Conservation (phyloP, 176 grass and related monocot species). For the Coix lacrymajobi region DNA sequence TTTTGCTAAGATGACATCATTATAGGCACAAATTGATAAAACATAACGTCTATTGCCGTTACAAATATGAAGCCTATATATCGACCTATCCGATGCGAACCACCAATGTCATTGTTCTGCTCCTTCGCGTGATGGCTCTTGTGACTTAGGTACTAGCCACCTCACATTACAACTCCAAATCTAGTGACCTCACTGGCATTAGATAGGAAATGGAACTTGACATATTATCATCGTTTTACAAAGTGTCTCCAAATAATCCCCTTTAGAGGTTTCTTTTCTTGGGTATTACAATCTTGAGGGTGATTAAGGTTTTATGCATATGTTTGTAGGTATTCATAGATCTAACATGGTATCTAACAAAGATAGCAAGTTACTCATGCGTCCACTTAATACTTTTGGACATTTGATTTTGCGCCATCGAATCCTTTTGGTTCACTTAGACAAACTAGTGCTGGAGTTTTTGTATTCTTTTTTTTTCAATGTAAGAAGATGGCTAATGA, state of each 20-base stretch:
- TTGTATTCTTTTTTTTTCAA: neutral
- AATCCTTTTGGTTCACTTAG: neutral
- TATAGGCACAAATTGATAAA: too few species aligned
- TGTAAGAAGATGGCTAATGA: neutral
- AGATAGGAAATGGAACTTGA: neutral
- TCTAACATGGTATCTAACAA: neutral
- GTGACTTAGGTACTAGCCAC: neutral
- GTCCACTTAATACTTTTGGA: neutral
- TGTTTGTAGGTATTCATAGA: neutral
- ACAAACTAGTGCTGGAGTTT: neutral
- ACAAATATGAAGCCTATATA: neutral
- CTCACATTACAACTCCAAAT: neutral
- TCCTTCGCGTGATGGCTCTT: neutral
- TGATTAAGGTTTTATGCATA: neutral
- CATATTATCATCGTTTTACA: neutral
- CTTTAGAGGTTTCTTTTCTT: neutral
- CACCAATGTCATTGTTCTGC: neutral
- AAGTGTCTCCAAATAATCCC: neutral
- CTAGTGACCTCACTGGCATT: neutral
- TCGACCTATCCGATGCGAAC: neutral
- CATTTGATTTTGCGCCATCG: neutral
- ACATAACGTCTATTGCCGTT: neutral
- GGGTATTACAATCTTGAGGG: neutral
- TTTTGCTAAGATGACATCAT: too few species aligned
- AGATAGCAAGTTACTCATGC: neutral